Conservation (phyloP, 805 yeast genomes). For the Barnettozyma vustinii region DNA sequence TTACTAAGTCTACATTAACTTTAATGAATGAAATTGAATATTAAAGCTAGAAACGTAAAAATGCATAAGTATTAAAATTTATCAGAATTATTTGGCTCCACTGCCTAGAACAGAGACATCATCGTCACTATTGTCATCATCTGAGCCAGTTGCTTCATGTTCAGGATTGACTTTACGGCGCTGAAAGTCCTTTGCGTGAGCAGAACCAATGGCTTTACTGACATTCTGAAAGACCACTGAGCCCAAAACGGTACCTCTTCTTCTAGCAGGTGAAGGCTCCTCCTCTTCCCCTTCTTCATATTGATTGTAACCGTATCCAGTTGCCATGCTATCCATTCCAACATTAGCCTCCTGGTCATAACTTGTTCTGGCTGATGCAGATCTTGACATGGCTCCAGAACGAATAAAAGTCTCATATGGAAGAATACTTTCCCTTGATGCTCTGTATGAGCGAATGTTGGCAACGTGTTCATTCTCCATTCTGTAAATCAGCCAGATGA, state of each 20-base stretch:
- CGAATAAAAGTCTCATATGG: constrained; percentile 57
- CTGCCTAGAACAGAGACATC: constrained; percentile 20
- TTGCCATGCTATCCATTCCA: constrained; percentile 3
- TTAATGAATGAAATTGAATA: constrained; percentile 9
- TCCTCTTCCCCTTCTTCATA: not conserved
- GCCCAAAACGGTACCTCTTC: constrained; percentile 18
- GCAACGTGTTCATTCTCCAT: constrained; percentile 96
- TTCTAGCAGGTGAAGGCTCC: constrained; percentile 1
- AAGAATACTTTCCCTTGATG: constrained; percentile 79
- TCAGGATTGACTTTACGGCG: constrained; percentile 19
- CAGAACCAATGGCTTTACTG: constrained; percentile 58
- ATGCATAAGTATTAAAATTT: not conserved
- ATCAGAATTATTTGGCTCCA: constrained; percentile 16
- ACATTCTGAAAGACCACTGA: constrained; percentile 36
- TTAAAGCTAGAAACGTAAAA: not conserved
- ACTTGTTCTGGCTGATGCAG: not conserved
- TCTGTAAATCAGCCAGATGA: constrained; percentile 86
- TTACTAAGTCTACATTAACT: constrained; percentile 30
- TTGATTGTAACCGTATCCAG: not conserved
- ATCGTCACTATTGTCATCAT: constrained; percentile 30
- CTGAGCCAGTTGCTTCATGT: constrained; percentile 18
- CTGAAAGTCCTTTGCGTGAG: constrained; percentile 84
- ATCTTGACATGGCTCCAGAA: constrained; percentile 13
- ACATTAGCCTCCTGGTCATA: constrained; percentile 10
- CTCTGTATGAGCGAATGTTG: constrained; percentile 78